Evolutionary conservation across 2,329 filamentous ascomycete species (phyloP), one percentile per base, ranked within the genome.

Genomic region (Arachnomyces sp.): DNA sequence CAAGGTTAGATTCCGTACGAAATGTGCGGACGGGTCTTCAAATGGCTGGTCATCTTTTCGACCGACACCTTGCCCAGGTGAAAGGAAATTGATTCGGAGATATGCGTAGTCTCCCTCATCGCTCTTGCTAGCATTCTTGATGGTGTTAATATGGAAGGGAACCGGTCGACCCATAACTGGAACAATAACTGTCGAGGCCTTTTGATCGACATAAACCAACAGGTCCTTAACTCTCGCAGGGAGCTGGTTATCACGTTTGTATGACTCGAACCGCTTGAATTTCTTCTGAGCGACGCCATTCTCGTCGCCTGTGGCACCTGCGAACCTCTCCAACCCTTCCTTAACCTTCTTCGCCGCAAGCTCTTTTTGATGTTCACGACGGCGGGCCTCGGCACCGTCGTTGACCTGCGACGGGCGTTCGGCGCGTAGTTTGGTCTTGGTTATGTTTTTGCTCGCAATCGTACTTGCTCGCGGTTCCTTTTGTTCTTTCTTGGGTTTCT

Each of bases 181-280:
- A 32, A 98, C 76, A 38, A 98, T 82, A 43, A 98, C 79, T 0
- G 90, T 95, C 42, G 77, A 77, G 54, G 87, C 92, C 70, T 94
- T 96, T 51, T 78, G 74, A 58, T 98, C 92, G 11, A 96, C 87
- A 15, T 94, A 76, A 46, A 98, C 87, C 46, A 85, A 81, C 42
- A 96, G 72, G 53, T 94, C 90, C 60, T 84, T 83, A 49, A 94
- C 80, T 56, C 80, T 82, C 11, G 75, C 59, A 2, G 92, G 92
- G 39, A 98, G 79, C 62, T 96, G 90, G 53, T 93, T 94, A 61
- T 96, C 92, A 45, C 90, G 80, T 72, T 96, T 98, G 70, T 98
- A 98, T 0, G 92, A 98, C 64, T 98, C 92, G 58, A 96, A 98
- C 41, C 88, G 85, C 71, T 96, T 96, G 73, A 98, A 96, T 67